Percentiles rank a stretch among this genome's conserved stretches.
Conservation (phyloP, 345 rosid genomes). For the Bruguiera sexangula region DNA sequence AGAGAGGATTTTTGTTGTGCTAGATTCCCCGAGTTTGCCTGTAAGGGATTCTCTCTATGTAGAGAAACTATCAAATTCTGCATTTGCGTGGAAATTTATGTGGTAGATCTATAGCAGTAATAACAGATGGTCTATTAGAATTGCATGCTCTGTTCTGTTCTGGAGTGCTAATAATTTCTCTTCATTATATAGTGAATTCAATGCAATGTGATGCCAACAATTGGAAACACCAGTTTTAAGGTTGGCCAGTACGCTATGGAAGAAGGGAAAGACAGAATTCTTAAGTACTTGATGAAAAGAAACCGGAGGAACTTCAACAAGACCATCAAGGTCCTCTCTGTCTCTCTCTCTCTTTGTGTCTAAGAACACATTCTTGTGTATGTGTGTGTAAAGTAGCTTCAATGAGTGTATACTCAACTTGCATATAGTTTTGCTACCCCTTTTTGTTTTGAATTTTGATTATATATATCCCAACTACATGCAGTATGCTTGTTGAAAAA, state of each 20-base stretch:
- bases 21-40: no score
- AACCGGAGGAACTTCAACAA: constrained; percentile 88
- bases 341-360: no score
- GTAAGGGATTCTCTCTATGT: no score
- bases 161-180: neutral
- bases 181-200: constrained; percentile 37
- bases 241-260: constrained; percentile 73
- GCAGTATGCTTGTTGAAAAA: constrained; percentile 90
- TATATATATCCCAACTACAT: neutral
- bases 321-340: constrained; percentile 65
- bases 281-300: constrained; percentile 82
- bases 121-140: neutral
- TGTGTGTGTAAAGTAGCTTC: no score
- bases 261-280: constrained; percentile 82
- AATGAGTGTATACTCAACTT: no score
- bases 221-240: constrained; percentile 39
- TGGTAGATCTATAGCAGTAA: no score
- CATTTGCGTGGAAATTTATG: no score
- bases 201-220: constrained; percentile 31
- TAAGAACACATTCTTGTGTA: no score
- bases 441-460: no score
- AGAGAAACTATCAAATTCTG: no score
- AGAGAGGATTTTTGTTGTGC: no score
- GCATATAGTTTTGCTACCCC: neutral
- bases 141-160: neutral